Evolutionary conservation across 2,329 filamentous ascomycete species (phyloP).

Genomic region (Ophiostoma tasmaniense): DNA sequence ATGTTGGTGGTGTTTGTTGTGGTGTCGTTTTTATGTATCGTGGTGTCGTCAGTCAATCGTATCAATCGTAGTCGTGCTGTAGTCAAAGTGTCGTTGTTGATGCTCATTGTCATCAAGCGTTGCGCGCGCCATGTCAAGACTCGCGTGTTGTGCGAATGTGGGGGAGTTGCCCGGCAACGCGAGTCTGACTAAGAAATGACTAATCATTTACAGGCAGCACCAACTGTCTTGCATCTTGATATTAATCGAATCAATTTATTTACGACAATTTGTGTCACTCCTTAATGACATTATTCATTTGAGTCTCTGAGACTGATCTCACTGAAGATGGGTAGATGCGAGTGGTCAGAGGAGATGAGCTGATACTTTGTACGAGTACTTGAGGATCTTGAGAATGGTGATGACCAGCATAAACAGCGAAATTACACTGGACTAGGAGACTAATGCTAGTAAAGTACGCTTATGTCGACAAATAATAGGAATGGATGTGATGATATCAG

Average conservation of each 20-base stretch:
- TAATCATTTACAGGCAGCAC: background rate
- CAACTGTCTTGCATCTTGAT: no score
- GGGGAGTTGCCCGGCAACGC: slow-evolving; percentile 20
- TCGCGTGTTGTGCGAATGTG: slow-evolving; percentile 16
- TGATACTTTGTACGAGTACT: background rate
- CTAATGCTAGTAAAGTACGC: background rate
- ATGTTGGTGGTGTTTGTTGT: slow-evolving; percentile 28
- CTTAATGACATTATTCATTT: no score
- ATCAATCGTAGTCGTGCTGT: no score
- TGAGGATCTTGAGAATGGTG: background rate
- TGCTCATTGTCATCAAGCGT: background rate
- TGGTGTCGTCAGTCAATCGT: background rate
- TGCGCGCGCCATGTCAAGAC: background rate
- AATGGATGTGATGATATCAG: background rate
- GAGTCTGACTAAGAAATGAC: background rate
- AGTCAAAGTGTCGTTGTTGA: background rate
- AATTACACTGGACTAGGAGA: background rate
- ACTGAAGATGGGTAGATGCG: background rate
- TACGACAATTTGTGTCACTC: background rate
- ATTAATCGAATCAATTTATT: no score
- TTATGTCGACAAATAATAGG: no score
- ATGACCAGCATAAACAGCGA: background rate
- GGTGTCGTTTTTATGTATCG: background rate
- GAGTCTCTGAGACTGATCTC: background rate
- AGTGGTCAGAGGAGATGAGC: background rate